Evolutionary conservation across 495 filamentous ascomycete species (phyloP).

Genomic region (Penicillium pulvis): DNA sequence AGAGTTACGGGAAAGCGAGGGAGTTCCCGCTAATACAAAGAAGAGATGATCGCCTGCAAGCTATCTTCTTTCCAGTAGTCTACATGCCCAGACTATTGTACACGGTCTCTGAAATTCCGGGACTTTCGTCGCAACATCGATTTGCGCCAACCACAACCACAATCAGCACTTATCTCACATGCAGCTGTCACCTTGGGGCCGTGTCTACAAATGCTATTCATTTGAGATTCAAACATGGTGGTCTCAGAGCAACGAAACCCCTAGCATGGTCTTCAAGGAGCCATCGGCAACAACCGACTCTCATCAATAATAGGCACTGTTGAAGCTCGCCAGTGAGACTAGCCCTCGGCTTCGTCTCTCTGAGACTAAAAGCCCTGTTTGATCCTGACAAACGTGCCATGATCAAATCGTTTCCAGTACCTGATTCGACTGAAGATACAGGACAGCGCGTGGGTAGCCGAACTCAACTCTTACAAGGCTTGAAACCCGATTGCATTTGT

Average conservation of each 20-base stretch:
- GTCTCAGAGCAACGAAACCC: neutral
- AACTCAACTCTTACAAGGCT: neutral
- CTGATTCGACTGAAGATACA: neutral
- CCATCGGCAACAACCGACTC: neutral
- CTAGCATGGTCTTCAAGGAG: neutral
- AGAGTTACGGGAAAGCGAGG: constrained; percentile 59
- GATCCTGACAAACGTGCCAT: neutral
- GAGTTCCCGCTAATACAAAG: constrained; percentile 42
- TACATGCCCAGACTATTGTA: neutral
- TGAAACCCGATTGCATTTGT: no score
- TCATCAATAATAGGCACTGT: neutral
- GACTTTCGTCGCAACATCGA: neutral
- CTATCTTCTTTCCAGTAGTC: neutral
- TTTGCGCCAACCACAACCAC: neutral
- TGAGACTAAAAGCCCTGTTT: neutral
- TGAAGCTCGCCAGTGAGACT: neutral
- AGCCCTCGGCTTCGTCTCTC: neutral
- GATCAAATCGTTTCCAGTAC: neutral
- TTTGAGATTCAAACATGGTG: neutral
- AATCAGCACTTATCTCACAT: neutral
- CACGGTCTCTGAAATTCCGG: neutral
- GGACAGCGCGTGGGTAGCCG: neutral
- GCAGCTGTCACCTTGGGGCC: neutral
- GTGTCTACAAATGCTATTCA: neutral
- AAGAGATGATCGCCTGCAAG: constrained; percentile 37